Percentiles rank a stretch among this genome's conserved stretches.
These are phyloP conservation scores for Sarocladium kiliense DNA, from an alignment of 2,329 filamentous ascomycete genomes.

Conservation along the genomic window DNA sequence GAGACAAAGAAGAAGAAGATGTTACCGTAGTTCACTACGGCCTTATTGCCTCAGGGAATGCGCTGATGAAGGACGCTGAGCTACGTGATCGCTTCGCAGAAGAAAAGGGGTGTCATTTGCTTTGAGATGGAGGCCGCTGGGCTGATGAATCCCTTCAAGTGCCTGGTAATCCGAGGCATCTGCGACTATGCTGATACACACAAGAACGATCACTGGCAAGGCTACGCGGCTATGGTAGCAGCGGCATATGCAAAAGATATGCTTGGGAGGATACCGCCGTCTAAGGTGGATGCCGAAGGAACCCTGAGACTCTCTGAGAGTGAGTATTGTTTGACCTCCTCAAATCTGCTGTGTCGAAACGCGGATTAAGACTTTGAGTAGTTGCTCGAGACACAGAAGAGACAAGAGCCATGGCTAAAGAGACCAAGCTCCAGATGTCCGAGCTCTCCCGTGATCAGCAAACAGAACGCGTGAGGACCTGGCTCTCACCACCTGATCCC, in stretches of 20 bases:
- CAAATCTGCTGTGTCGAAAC: background rate
- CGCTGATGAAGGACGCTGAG: slow-evolving; percentile 16
- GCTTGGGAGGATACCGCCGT: background rate
- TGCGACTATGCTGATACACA: slow-evolving; percentile 32
- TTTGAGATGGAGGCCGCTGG: slow-evolving; percentile 15
- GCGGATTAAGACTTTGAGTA: background rate
- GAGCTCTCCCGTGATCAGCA: background rate
- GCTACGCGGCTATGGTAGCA: slow-evolving; percentile 19
- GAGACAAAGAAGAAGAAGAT: slow-evolving; percentile 5
- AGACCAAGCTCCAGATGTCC: background rate
- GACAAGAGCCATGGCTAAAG: background rate
- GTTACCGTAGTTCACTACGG: slow-evolving; percentile 15
- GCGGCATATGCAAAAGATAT: slow-evolving; percentile 19
- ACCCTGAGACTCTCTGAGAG: background rate
- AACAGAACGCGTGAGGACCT: background rate
- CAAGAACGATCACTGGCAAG: slow-evolving; percentile 25
- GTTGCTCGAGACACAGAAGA: background rate
- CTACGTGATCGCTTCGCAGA: slow-evolving; percentile 18
- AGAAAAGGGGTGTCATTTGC: slow-evolving; percentile 14
- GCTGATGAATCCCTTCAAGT: slow-evolving; percentile 18
- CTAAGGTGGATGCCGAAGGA: slow-evolving; percentile 1
- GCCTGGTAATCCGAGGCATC: slow-evolving; percentile 27
- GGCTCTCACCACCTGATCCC: background rate
- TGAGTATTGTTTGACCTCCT: background rate
- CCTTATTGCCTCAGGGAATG: slow-evolving; percentile 12